These are phyloP conservation scores for Prunus armeniaca DNA, from an alignment of 306 rosid genomes.

Conservation along the genomic window DNA sequence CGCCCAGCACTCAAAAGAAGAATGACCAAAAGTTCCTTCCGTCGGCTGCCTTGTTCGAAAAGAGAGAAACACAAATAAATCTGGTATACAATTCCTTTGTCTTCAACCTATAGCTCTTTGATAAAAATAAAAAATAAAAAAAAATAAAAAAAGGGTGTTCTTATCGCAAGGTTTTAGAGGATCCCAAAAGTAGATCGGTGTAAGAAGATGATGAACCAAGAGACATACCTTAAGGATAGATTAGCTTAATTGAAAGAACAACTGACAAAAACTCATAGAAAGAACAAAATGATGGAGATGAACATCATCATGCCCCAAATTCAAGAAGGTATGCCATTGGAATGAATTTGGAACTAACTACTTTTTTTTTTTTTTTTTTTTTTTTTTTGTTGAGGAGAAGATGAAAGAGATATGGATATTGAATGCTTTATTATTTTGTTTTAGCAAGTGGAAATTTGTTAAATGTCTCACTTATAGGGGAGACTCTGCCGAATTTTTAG, in stretches of 20 bases:
- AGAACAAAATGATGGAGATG: not conserved
- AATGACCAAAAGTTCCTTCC: too few relatives aligned
- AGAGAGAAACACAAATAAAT: too few relatives aligned
- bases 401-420: constrained; percentile 1
- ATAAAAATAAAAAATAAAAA: too few relatives aligned
- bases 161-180: not conserved
- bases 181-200: not conserved
- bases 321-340: not conserved
- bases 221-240: not conserved
- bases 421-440: too few relatives aligned
- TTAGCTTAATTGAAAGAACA: not conserved
- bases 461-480: too few relatives aligned
- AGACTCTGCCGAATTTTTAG: too few relatives aligned
- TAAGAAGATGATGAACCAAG: not conserved
- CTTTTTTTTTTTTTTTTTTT: constrained; percentile 1
- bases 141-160: too few relatives aligned
- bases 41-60: too few relatives aligned
- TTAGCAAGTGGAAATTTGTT: too few relatives aligned
- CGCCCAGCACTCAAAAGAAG: too few relatives aligned
- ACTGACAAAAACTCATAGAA: not conserved
- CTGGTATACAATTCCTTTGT: too few relatives aligned
- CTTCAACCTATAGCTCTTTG: too few relatives aligned
- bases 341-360: not conserved
- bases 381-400: not conserved
- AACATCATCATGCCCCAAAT: not conserved